Base-by-base conservation (phyloP, 129 eudicot species). In the Oenanthe sinensis region DNA sequence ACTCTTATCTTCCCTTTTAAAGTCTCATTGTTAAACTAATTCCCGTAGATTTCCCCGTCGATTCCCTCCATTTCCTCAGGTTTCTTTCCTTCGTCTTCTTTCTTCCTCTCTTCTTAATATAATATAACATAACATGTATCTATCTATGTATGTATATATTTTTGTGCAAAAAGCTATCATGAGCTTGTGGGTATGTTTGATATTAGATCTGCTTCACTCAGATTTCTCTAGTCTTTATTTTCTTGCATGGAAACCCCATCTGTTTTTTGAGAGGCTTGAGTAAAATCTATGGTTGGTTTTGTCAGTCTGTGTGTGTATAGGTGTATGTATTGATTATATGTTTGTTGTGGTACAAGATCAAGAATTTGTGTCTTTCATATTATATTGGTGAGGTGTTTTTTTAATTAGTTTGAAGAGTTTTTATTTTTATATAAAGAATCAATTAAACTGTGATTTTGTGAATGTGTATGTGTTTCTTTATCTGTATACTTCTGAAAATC, bases 141-240 rank as follows among this genome's bases (percentile, higher is more conserved):
- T 58, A n/a, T 20, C 1, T 24, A 58, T 14, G 20, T 48, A 3
- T 48, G 9, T 55, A 22, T 20, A 2, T 58, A 20, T n/a, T n/a
- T n/a, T n/a, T 55, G 28, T 55, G 2, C 22, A 20, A 1, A 12
- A 65, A 14, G 71, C 2, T 65, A 9, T 30, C 30, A 4, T 28
- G 33, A 26, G 72, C 72, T 67, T 67, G 72, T 24, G 36, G 65
- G 68, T 60, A 24, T 60, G 36, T 60, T 60, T 67, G 13, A 72
- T 73, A 49, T 55, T 74, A 72, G 79, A 74, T 80, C 83, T 55
- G 74, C 46, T 44, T 65, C n/a, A 28, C 71, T 62, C 43, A 4
- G 65, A 30, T 44, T 40, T 63, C 36, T 45, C 20, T 60, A 8
- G 17, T 17, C 12, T 71, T 36, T 52, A 42, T 39, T 40, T 72